Evolutionary conservation across 345 rosid genomes (phyloP).

Genomic region (Turritis glabra): DNA sequence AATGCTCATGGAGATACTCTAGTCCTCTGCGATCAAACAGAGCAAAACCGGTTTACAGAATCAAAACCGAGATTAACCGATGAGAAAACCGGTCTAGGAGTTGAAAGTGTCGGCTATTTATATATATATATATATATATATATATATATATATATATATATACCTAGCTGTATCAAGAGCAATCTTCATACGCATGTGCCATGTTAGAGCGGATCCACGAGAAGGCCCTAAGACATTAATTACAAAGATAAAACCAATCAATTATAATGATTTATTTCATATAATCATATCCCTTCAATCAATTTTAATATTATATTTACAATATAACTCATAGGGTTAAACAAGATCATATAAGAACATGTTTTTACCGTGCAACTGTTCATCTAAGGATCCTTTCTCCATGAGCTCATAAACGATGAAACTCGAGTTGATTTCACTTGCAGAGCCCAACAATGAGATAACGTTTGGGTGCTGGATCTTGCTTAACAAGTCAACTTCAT

Average conservation of each 20-base stretch:
- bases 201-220: constrained; percentile 74
- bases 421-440: constrained; percentile 50
- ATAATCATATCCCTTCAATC: background rate
- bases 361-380: constrained; percentile 73
- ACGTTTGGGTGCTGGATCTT: constrained; percentile 71
- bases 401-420: constrained; percentile 83
- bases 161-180: constrained; percentile 93
- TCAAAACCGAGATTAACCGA: background rate
- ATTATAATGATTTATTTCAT: background rate
- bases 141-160: too few species aligned
- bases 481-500: constrained; percentile 75
- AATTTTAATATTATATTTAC: background rate
- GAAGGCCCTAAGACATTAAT: constrained; percentile 67
- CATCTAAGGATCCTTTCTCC: constrained; percentile 86
- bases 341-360: background rate
- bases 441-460: constrained; percentile 71
- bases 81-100: constrained; percentile 5
- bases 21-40: constrained; percentile 65
- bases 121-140: too few species aligned
- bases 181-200: constrained; percentile 90
- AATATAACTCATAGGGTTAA: background rate
- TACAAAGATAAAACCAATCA: constrained; percentile 10
- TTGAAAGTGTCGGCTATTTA: constrained; percentile 22
- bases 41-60: constrained; percentile 21
- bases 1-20: constrained; percentile 89